Evolutionary conservation across 164 flowering plant species (phyloP), one percentile per base, ranked within the genome.

Genomic region (Kalanchoe fedtschenkoi): DNA sequence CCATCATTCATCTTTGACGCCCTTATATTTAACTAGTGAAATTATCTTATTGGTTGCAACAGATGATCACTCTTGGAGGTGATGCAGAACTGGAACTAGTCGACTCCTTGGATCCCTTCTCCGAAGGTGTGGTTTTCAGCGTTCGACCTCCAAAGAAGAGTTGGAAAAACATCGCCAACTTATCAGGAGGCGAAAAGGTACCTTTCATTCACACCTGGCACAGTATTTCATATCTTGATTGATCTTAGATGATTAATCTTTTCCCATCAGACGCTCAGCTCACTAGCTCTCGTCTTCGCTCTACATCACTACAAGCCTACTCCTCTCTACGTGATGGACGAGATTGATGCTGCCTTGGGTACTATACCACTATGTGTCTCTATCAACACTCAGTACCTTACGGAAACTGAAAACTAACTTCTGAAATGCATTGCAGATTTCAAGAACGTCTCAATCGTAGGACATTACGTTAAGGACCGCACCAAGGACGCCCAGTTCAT

Each of bases 51-150:
- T 43, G 29, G 46, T 30, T 73, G 46, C n/a, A 64, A 55, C 81
- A 95, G 99, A 95, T 95, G 99, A 95, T 95, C 61, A 95, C 99
- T 0, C 96, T 95, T 47, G 99, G 99, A 67, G 99, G 99, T 32
- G 99, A 91, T 81, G 99, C 99, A 16, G 99, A 95, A 68, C 81
- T 95, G 62, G 99, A 95, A 72, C 75, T 95, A 34, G 99, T 95
- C 30, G 99, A 95, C 68, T 95, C 99, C 35, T 71, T 95, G 77
- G 99, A 95, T 77, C 99, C 99, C 34, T 95, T 95, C 68, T 87
- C 99, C 41, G 99, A 95, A 78, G 99, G 99, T 61, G 95, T 95
- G 67, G 99, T 95, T 71, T 95, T 95, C 72, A 95, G 99, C 72
- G 99, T 95, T 33, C 78, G 99, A 69, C 99, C 99, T 13, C 99